These are phyloP conservation scores for Aspergillus sp. DNA, from an alignment of 2,329 filamentous ascomycete species.

Conservation along the genomic window DNA sequence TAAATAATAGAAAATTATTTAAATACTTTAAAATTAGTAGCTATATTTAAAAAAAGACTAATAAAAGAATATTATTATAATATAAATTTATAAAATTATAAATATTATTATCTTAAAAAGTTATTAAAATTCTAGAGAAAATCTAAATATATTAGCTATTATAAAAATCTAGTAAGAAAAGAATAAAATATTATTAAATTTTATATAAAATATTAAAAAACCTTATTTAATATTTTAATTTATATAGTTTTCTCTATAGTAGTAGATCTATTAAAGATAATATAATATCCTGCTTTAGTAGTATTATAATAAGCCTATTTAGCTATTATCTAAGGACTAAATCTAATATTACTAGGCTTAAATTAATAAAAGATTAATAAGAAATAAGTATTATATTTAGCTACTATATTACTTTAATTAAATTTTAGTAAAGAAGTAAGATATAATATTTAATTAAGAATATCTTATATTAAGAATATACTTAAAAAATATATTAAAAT, in stretches of 20 bases:
- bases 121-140: too few relatives aligned
- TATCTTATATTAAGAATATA: neutral
- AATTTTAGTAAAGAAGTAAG: neutral
- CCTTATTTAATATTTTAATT: neutral
- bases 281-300: neutral
- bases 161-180: too few relatives aligned
- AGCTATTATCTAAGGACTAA: neutral
- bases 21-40: neutral
- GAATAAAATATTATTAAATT: too few relatives aligned
- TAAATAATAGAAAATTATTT: neutral
- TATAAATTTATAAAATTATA: neutral
- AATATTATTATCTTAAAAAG: neutral
- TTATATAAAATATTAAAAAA: too few relatives aligned
- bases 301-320: neutral
- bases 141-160: too few relatives aligned
- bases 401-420: neutral
- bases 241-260: neutral
- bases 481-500: neutral
- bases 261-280: neutral
- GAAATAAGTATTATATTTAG: neutral
- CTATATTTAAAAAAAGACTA: neutral
- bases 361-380: neutral
- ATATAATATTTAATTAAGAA: neutral
- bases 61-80: neutral
- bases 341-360: accelerated